Evolutionary conservation across 148 eudicot genomes (phyloP).

Genomic region (Dianthus caryophyllus): DNA sequence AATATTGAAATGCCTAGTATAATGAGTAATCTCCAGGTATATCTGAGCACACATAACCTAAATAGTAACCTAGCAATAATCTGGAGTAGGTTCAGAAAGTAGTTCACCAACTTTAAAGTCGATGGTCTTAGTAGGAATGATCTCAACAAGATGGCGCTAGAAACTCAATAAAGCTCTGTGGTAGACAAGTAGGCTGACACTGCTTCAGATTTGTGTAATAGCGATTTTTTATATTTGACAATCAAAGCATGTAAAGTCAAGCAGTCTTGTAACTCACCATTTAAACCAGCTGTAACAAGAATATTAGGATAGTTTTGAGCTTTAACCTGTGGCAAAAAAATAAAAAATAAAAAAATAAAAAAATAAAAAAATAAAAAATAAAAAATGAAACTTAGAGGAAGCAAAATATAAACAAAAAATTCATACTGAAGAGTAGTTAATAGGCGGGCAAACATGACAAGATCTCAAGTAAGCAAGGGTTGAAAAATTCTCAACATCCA

Average conservation of each 20-base stretch:
- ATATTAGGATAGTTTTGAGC: constrained; percentile 75
- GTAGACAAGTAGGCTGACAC: neutral
- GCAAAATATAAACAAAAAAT: neutral
- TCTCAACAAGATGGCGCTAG: neutral
- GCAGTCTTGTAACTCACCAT: constrained; percentile 44
- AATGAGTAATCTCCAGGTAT: neutral
- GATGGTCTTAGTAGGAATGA: neutral
- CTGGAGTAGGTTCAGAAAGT: no score
- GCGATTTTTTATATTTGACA: neutral
- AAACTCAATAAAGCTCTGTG: neutral
- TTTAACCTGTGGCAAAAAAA: constrained; percentile 41
- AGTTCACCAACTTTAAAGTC: no score
- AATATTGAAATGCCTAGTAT: neutral
- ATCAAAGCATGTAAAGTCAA: constrained; percentile 1
- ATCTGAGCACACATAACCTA: neutral
- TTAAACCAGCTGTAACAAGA: constrained; percentile 78
- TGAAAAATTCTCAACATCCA: neutral
- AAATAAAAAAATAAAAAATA: constrained; percentile 9
- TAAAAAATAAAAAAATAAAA: neutral
- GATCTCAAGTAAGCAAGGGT: neutral
- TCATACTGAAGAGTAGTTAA: neutral
- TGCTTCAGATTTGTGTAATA: neutral
- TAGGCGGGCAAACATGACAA: neutral
- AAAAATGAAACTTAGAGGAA: constrained; percentile 5
- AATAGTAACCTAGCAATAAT: neutral